Percentiles rank a stretch among this genome's conserved stretches.
These are phyloP conservation scores for Exophiala dermatitidis DNA, from an alignment of 2,329 filamentous ascomycete genomes.

Conservation along the genomic window DNA sequence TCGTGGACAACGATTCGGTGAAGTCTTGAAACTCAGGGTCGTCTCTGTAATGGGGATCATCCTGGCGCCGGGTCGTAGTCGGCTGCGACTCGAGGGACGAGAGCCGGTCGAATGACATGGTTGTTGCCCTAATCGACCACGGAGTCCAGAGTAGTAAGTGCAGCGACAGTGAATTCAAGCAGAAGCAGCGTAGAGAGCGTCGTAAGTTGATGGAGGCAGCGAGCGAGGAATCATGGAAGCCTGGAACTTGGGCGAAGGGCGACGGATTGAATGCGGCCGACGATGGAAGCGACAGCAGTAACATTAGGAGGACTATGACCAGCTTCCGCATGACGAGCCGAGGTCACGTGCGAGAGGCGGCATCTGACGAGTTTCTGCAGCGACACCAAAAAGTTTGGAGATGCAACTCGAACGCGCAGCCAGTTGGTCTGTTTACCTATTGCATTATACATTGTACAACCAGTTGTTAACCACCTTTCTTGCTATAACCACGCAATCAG, in stretches of 20 bases:
- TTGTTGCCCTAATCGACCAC: not conserved
- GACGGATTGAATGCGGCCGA: not conserved
- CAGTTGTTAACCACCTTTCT: not conserved
- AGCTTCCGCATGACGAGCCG: conserved; percentile 3
- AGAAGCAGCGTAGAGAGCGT: not conserved
- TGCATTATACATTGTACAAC: not conserved
- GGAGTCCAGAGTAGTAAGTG: not conserved
- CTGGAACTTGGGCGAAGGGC: conserved; percentile 1
- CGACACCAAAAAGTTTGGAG: conserved; percentile 7
- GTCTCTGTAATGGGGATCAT: conserved; percentile 72
- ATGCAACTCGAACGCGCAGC: not conserved
- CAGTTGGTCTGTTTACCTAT: conserved; percentile 1
- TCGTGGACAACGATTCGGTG: conserved; percentile 74
- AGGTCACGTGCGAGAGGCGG: conserved; percentile 4
- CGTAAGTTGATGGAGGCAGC: not conserved
- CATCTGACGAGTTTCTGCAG: not conserved
- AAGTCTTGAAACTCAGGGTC: conserved; percentile 85
- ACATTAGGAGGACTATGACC: not conserved
- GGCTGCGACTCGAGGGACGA: conserved; percentile 76
- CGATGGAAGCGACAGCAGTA: not conserved
- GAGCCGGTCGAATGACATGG: conserved; percentile 87
- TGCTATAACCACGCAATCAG: not conserved
- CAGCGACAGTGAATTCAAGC: not conserved
- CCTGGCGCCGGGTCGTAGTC: conserved; percentile 58
- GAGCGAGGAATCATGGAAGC: conserved; percentile 7